Base-by-base conservation (phyloP, 768 basidiomycete genomes). In the Kondoa subrosea region DNA sequence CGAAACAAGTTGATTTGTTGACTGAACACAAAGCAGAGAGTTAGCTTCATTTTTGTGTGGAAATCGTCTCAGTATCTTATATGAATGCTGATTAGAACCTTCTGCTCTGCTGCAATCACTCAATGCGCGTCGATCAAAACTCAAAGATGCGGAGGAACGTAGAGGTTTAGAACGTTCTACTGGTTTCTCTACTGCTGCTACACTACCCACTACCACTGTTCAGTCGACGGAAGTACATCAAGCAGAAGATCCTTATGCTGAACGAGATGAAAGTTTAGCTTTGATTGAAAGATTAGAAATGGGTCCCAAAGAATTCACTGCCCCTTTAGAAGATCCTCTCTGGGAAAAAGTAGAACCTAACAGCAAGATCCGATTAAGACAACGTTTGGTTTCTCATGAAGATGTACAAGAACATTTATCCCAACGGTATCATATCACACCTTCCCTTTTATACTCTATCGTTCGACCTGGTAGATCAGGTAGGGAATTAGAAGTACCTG, bases 261-360 rank as follows among this genome's bases (percentile, higher is more conserved):
- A 60, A 33, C 61, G 69, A n/a, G 64, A 70, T 57, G 69, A 70
- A 27, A 56, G 62, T 59, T 63, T 70, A 3, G 64, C 83, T 0
- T 77, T 96, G 21, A 76, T 92, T 4, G 87, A 95, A 71, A 83
- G 86, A 31, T 80, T 99, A 16, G 78, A 83, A 70, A 80, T 84
- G 59, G 92, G 92, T 0, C 90, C 92, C 4, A 80, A 80, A 62
- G 85, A 91, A 50, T 87, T 89, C 75, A 83, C 79, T 16, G 79
- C 87, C 17, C 83, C 84, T 0, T 78, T 79, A 34, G 86, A 87
- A 26, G 91, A 92, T 74, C 87, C 87, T 0, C 73, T 79, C 17
- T 99, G 92, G 74, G 80, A 86, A 70, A 82, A 79, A 63, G 76
- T 91, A 2, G 95, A 99, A 76, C 95, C 95, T 0, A 88, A 95